Percentiles rank a stretch among this genome's conserved stretches.
Evolutionary conservation across 2,329 filamentous ascomycete species (phyloP).

Genomic region (Penicillium italicum): DNA sequence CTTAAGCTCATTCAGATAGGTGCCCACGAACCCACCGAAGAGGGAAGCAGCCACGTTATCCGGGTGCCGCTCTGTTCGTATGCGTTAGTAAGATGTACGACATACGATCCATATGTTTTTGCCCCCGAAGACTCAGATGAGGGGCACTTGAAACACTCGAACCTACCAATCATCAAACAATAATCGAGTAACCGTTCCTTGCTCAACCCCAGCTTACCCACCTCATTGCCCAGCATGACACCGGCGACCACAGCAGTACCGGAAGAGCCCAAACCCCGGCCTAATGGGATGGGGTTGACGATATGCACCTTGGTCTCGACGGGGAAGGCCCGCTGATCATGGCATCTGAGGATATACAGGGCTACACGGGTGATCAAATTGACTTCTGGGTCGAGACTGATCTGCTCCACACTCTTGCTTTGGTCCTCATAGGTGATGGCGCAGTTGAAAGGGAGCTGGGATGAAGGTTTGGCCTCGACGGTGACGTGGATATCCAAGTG

Average conservation of each 20-base stretch:
- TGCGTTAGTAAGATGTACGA: slow-evolving; percentile 13
- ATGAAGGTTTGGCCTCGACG: slow-evolving; percentile 55
- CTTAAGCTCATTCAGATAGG: slow-evolving; percentile 87
- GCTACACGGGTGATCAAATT: slow-evolving; percentile 95
- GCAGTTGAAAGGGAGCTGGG: slow-evolving; percentile 58
- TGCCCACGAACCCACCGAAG: slow-evolving; percentile 94
- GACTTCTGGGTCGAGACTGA: slow-evolving; percentile 75
- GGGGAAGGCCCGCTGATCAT: slow-evolving; percentile 81
- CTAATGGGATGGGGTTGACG: slow-evolving; percentile 90
- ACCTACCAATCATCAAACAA: slow-evolving; percentile 86
- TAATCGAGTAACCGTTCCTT: slow-evolving; percentile 88
- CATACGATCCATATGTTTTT: neutral
- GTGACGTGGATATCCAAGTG: slow-evolving; percentile 87
- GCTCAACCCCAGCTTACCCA: slow-evolving; percentile 72
- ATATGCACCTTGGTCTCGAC: slow-evolving; percentile 86
- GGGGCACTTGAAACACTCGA: neutral
- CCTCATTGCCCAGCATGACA: slow-evolving; percentile 86
- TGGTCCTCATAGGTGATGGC: slow-evolving; percentile 85
- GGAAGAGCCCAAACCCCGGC: slow-evolving; percentile 88
- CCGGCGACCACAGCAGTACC: slow-evolving; percentile 94
- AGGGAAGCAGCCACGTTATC: slow-evolving; percentile 94
- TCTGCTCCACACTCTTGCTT: slow-evolving; percentile 65
- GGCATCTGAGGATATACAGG: slow-evolving; percentile 89
- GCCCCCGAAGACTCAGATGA: neutral
- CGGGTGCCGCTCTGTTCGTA: slow-evolving; percentile 65